Evolutionary conservation across 2,329 filamentous ascomycete species (phyloP).

Genomic region (Pseudomassariella vexata): DNA sequence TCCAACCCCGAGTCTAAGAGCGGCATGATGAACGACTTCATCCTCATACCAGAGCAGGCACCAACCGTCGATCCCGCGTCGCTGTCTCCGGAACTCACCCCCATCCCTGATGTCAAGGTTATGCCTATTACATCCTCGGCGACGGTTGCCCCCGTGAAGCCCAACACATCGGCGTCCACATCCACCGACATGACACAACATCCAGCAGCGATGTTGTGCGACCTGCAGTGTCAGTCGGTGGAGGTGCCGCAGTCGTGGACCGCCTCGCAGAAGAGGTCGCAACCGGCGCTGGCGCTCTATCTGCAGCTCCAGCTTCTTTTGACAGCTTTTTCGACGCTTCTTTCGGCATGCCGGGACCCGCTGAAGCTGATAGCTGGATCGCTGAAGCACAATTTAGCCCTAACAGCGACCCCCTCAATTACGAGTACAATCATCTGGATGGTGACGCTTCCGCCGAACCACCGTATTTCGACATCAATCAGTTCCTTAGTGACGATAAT

Average conservation of each 20-base stretch:
- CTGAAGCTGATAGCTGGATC: conserved; percentile 70
- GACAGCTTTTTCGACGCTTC: conserved; percentile 63
- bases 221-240: conserved; percentile 99
- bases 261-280: conserved; percentile 36
- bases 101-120: conserved; percentile 47
- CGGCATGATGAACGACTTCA: conserved; percentile 36
- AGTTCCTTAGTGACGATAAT: conserved; percentile 51
- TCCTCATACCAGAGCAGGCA: conserved; percentile 32
- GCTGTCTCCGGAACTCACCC: conserved; percentile 50
- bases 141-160: conserved; percentile 14
- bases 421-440: conserved; percentile 64
- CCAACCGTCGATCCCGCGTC: conserved; percentile 57
- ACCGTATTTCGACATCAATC: conserved; percentile 36
- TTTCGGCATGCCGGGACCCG: conserved; percentile 63
- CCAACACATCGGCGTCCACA: conserved; percentile 26
- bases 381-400: conserved; percentile 71
- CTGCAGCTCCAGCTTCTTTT: conserved; percentile 55
- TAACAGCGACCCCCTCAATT: conserved; percentile 62
- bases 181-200: conserved; percentile 97
- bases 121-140: conserved; percentile 22
- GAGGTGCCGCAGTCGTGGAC: conserved; percentile 45
- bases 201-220: conserved; percentile 99
- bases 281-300: conserved; percentile 35
- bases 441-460: conserved; percentile 48
- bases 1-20: conserved; percentile 19